These are phyloP conservation scores for Polygonum aviculare DNA, from an alignment of 148 eudicot species.

Conservation along the genomic window DNA sequence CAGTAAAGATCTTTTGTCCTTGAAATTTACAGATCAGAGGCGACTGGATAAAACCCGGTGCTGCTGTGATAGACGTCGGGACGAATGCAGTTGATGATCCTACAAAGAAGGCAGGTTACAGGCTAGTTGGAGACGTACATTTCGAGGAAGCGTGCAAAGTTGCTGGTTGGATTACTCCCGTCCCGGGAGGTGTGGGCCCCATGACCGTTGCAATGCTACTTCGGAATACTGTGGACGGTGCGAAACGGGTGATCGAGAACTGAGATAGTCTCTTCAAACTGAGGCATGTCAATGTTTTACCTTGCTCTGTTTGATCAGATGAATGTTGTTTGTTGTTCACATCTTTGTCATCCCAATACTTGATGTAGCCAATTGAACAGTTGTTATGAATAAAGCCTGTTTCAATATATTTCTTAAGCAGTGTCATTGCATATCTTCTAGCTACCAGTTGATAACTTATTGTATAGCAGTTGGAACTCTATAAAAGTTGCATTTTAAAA, in stretches of 20 bases:
- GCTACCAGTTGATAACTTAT: not conserved
- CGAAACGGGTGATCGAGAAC: conserved; percentile 75
- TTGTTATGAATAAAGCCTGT: not conserved
- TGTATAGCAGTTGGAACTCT: too few species aligned
- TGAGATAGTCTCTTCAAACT: conserved; percentile 15
- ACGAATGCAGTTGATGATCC: conserved; percentile 91
- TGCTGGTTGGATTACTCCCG: conserved; percentile 94
- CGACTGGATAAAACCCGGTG: conserved; percentile 97
- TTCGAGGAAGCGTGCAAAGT: conserved; percentile 76
- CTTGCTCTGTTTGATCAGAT: not conserved
- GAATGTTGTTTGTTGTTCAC: conserved; percentile 12
- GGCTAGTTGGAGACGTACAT: conserved; percentile 93
- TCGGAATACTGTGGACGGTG: conserved; percentile 88
- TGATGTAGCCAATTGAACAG: not conserved
- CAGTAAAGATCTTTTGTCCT: not conserved
- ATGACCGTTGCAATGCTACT: conserved; percentile 99
- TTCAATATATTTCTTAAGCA: not conserved
- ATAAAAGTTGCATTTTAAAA: too few species aligned
- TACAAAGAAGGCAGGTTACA: conserved; percentile 73
- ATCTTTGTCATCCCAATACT: not conserved
- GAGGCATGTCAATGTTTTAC: conserved; percentile 23
- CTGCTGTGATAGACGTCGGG: conserved; percentile 94
- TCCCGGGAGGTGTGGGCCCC: conserved; percentile 98
- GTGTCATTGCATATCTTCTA: not conserved
- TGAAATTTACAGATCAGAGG: conserved; percentile 61